Conservation (phyloP, 163 green algal species). For the Chlorella variabilis region DNA sequence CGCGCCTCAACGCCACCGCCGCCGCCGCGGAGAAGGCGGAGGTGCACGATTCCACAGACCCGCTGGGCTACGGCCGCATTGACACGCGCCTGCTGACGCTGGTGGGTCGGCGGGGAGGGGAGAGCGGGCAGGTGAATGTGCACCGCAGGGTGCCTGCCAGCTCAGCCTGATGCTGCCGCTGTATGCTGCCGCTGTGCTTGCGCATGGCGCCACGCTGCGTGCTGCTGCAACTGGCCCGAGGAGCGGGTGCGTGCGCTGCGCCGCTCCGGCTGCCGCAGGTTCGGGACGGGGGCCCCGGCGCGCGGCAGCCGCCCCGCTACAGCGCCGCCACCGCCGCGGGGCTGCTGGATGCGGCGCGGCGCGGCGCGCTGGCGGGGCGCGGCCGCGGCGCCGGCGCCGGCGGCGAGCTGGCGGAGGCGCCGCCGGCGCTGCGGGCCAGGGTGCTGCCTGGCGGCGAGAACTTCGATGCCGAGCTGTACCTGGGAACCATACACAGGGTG, state of each 20-base stretch:
- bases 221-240: no score
- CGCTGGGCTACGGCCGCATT: slow-evolving; percentile 52
- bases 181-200: neutral
- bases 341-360: neutral
- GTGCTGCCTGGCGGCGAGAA: slow-evolving; percentile 49
- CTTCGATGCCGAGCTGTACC: slow-evolving; percentile 52
- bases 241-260: no score
- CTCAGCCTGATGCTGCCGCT: no score
- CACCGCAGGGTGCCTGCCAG: neutral
- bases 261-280: no score
- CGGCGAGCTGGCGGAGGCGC: neutral
- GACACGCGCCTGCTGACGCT: slow-evolving; percentile 43
- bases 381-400: neutral
- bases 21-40: slow-evolving; percentile 23
- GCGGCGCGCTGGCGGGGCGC: neutral
- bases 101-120: slow-evolving; percentile 28
- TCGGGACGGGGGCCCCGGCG: neutral
- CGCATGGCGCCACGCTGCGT: no score
- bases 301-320: neutral
- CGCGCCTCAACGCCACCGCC: slow-evolving; percentile 21
- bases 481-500: slow-evolving; percentile 53
- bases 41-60: slow-evolving; percentile 47
- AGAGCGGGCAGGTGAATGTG: no score
- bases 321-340: neutral
- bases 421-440: slow-evolving; percentile 29